Conservation (phyloP, 352 stramenopile species). For the Globisporangium acanthophoron region DNA sequence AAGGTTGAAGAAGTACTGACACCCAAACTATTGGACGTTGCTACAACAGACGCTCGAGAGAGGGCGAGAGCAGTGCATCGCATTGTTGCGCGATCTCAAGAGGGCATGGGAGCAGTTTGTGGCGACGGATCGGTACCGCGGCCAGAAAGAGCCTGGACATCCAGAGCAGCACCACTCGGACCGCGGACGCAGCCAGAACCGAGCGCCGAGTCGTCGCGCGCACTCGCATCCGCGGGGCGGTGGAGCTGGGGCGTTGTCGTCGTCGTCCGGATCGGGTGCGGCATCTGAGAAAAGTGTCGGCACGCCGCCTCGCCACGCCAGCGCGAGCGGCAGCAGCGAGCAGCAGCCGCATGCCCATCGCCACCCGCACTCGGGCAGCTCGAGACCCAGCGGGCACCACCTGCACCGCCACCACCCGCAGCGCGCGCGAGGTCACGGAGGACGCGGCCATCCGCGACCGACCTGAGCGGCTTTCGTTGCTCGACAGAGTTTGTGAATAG, state of each 20-base stretch:
- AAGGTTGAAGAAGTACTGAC: too few species aligned
- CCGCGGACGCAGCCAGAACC: slow-evolving; percentile 8
- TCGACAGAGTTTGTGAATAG: too few species aligned
- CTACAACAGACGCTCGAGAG: slow-evolving; percentile 10
- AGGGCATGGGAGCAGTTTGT: slow-evolving; percentile 19
- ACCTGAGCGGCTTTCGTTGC: not conserved
- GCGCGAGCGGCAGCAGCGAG: not conserved
- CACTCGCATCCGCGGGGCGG: not conserved
- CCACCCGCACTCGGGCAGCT: not conserved
- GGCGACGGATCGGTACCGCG: slow-evolving; percentile 1
- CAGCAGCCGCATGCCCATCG: not conserved
- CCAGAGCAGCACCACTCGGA: slow-evolving; percentile 3
- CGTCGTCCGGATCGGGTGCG: not conserved
- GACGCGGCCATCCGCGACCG: not conserved
- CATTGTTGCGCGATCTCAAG: slow-evolving; percentile 14
- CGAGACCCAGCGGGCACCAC: slow-evolving; percentile 9
- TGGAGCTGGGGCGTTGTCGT: not conserved
- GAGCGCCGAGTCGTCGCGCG: slow-evolving; percentile 3
- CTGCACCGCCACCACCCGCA: slow-evolving; percentile 13
- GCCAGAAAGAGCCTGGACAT: not conserved
- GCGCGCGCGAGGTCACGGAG: slow-evolving; percentile 2
- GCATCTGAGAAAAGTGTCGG: not conserved
- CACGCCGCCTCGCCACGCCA: not conserved
- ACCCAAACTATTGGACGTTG: not conserved
- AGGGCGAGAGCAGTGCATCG: slow-evolving; percentile 13